phyloP scores from a whole-genome alignment of 208 protist genomes.

The Trypanosomatidae sp. region DNA sequence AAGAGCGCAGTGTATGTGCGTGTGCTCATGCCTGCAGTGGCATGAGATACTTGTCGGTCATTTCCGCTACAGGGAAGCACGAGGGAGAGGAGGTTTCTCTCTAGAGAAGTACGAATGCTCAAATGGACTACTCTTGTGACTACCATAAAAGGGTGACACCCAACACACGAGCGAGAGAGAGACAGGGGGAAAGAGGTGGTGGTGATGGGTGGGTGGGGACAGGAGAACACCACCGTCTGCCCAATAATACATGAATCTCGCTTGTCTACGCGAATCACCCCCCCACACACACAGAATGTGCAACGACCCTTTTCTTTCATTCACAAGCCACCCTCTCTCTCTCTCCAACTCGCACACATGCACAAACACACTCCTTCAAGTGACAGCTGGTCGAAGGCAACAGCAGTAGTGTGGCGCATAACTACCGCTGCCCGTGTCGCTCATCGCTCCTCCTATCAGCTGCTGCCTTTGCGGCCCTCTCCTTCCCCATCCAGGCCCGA shows the following conservation, averaged over 20 bases:
- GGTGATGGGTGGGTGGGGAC: neutral
- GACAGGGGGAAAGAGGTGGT: neutral
- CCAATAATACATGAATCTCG: neutral
- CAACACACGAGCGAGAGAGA: conserved; percentile 1
- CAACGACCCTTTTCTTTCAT: neutral
- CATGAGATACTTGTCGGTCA: neutral
- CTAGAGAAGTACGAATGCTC: neutral
- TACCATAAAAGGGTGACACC: neutral
- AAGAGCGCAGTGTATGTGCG: neutral
- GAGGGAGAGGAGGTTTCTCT: neutral
- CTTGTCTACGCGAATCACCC: neutral
- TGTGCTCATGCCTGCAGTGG: neutral
- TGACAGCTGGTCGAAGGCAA: neutral
- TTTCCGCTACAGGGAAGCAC: neutral
- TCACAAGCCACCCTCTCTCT: neutral
- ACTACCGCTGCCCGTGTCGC: neutral
- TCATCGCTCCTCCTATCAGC: neutral
- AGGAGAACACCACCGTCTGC: neutral
- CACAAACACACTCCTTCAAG: neutral
- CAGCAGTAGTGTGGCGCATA: neutral
- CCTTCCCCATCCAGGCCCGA: neutral
- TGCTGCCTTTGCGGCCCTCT: neutral
- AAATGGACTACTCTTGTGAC: neutral
- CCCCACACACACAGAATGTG: neutral
- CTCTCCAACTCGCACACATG: neutral